A percentile compares a stretch with the other conserved stretches of the same genome.
These are phyloP conservation scores for Heliamphora exappendiculata DNA, from an alignment of 148 eudicot species.

Conservation along the genomic window DNA sequence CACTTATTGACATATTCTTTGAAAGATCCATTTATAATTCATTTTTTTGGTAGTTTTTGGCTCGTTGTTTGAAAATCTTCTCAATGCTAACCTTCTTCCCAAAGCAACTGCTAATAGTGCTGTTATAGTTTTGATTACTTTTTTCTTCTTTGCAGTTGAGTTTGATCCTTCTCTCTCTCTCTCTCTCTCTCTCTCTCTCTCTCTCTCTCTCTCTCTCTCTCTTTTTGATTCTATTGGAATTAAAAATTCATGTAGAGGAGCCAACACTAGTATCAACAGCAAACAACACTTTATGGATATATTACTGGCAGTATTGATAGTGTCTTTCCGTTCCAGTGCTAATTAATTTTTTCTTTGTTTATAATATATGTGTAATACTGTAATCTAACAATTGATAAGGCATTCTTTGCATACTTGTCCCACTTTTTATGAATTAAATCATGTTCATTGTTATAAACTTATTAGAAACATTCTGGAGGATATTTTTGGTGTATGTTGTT, in stretches of 20 bases:
- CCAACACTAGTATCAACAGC: neutral
- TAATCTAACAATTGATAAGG: neutral
- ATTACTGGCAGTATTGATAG: neutral
- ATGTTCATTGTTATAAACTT: neutral
- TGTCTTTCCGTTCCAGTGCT: neutral
- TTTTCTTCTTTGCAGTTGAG: neutral
- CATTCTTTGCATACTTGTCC: neutral
- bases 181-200: neutral
- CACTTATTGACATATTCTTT: neutral
- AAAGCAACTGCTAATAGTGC: neutral
- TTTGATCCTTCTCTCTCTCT: slow-evolving; percentile 5
- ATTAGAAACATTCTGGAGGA: neutral
- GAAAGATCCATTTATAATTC: neutral
- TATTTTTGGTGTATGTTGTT: neutral
- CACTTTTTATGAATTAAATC: neutral
- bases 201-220: neutral
- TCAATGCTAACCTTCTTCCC: neutral
- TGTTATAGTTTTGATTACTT: neutral
- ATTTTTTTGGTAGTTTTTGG: slow-evolving; percentile 1
- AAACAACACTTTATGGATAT: neutral
- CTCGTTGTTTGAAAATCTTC: neutral
- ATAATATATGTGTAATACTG: neutral
- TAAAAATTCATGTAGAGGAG: neutral
- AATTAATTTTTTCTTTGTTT: neutral
- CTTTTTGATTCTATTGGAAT: neutral